Evolutionary conservation across 345 rosid genomes (phyloP), one percentile per base, ranked within the genome.

Genomic region (Populus ilicifolia): DNA sequence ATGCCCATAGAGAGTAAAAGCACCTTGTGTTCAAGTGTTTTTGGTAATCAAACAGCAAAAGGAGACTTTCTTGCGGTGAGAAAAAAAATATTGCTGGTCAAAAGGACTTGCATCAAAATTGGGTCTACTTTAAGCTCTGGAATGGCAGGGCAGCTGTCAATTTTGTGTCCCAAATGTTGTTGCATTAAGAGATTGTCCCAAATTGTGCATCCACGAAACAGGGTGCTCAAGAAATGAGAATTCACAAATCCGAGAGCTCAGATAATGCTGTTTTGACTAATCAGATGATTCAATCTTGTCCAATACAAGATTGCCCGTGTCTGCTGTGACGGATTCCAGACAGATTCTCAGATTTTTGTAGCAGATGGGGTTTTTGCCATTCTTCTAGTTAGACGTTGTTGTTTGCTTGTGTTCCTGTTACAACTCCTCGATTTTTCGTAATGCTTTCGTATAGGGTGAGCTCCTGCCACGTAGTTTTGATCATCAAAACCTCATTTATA

Each of bases 1-100:
- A 79, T 72, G 74, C 70, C 8, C 38, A 73, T 67, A 25, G 78
- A 81, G 89, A 78, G 80, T 78, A 83, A 85, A 85, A 83, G 85
- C 77, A 77, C 36, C 64, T 44, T 23, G 68, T 77, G 69, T 72
- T 73, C 46, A 48, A 29, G 69, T 41, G 54, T 41, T 74, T 50
- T 74, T 43, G 5, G 81, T 73, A 64, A 80, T 67, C 79, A 69
- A 77, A 78, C 80, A 84, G 81, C 78, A 84, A 88, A 86, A 83
- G 84, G 81, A 30, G 65, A 69, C 89, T 83, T 88, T 88, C 52
- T 74, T 72, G 44, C 78, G 52, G 25, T 46, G 48, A 25, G 70
- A 77, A 80, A 68, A 21, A 25, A 72, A 76, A 80, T 59, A 17
- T 77, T 80, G 67, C 74, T 78, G 70, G 81, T 85, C 81, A 74